Percentiles rank a stretch among this genome's conserved stretches.
phyloP scores from a whole-genome alignment of 83 land plant genomes.

The Thuja plicata region DNA sequence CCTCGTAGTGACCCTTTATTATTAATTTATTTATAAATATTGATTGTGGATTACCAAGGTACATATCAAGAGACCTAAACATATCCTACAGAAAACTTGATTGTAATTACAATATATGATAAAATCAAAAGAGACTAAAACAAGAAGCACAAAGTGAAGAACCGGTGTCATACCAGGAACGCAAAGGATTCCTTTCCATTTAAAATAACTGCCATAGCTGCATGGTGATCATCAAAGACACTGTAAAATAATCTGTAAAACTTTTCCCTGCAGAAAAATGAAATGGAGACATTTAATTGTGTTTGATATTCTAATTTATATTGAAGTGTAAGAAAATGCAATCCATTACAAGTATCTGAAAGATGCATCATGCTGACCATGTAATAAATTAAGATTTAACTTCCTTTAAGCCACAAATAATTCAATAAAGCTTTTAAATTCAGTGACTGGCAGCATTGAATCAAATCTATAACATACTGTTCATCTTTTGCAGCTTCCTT shows the following conservation, averaged over 20 bases:
- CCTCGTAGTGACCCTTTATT: neutral
- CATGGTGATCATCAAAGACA: slow-evolving; percentile 79
- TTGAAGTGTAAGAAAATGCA: neutral
- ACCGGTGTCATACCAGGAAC: slow-evolving; percentile 44
- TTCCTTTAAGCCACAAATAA: neutral
- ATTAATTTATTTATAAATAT: too few relatives aligned
- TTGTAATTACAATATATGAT: neutral
- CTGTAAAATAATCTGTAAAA: slow-evolving; percentile 83
- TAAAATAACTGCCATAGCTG: slow-evolving; percentile 82
- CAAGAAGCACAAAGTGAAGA: neutral
- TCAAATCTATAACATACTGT: slow-evolving; percentile 35
- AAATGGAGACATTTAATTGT: neutral
- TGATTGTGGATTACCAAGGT: neutral
- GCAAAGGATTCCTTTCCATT: slow-evolving; percentile 84
- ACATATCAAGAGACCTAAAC: neutral
- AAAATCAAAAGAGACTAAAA: neutral
- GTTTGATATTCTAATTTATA: neutral
- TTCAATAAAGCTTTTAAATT: neutral
- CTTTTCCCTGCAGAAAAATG: slow-evolving; percentile 40
- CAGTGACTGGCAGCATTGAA: slow-evolving; percentile 2
- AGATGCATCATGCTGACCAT: neutral
- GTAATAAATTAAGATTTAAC: neutral
- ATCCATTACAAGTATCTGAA: neutral
- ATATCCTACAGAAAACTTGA: neutral
- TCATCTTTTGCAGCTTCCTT: slow-evolving; percentile 37